Conservation (phyloP, 2,329 filamentous ascomycete species). For the Fusarium sp. region DNA sequence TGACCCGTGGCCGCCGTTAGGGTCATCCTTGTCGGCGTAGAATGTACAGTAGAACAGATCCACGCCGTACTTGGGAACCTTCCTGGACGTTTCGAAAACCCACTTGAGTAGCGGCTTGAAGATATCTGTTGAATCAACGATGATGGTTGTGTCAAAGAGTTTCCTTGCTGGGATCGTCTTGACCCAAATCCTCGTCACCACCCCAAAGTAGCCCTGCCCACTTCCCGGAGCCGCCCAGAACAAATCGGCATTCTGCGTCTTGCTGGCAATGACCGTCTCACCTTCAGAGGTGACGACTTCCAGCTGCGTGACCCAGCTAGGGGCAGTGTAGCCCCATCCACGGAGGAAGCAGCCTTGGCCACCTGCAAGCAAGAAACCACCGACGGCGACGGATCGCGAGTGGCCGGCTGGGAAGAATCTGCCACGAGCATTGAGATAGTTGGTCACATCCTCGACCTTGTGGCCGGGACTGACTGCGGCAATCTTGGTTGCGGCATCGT, state of each 20-base stretch:
- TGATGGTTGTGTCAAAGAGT: slow-evolving; percentile 8
- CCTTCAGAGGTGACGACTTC: slow-evolving; percentile 20
- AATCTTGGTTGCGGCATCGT: slow-evolving; percentile 12
- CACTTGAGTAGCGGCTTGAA: slow-evolving; percentile 1
- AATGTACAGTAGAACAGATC: not conserved
- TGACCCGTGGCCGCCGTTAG: slow-evolving; percentile 1
- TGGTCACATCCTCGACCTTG: slow-evolving; percentile 11
- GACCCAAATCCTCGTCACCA: slow-evolving; percentile 15
- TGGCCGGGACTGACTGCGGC: slow-evolving; percentile 3
- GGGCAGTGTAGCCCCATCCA: slow-evolving; percentile 12
- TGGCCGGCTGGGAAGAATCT: slow-evolving; percentile 22
- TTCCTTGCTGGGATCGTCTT: slow-evolving; percentile 13
- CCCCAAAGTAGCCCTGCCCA: slow-evolving; percentile 21
- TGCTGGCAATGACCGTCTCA: slow-evolving; percentile 5
- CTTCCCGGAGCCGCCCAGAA: slow-evolving; percentile 21
- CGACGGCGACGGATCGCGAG: slow-evolving; percentile 6
- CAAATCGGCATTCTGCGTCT: slow-evolving; percentile 15
- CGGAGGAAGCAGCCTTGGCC: slow-evolving; percentile 20
- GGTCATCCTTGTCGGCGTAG: slow-evolving; percentile 1
- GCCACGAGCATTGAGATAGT: not conserved
- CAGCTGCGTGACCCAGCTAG: slow-evolving; percentile 14
- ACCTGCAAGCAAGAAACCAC: slow-evolving; percentile 21
- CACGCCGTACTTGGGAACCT: slow-evolving; percentile 6
- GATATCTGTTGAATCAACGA: slow-evolving; percentile 11
- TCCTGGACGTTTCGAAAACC: not conserved